A percentile compares a stretch with the other conserved stretches of the same genome.
These are phyloP conservation scores for Stemphylium vesicarium DNA, from an alignment of 2,329 filamentous ascomycete genomes.

Conservation along the genomic window DNA sequence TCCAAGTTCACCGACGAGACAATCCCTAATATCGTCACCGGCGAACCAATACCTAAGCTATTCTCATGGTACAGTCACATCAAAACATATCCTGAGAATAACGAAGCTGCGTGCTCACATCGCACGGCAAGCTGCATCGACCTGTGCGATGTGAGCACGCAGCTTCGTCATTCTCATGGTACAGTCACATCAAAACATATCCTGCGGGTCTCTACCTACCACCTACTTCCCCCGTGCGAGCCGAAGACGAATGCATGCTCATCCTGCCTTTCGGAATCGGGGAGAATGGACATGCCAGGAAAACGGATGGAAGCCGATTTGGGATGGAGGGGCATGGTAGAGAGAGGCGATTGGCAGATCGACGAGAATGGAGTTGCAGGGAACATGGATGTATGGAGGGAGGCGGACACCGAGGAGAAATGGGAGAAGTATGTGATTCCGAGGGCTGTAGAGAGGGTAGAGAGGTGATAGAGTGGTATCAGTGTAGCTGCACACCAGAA, in stretches of 20 bases:
- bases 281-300: conserved; percentile 21
- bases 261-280: conserved; percentile 28
- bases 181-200: conserved; percentile 4
- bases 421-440: conserved; percentile 23
- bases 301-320: conserved; percentile 21
- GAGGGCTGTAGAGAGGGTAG: conserved; percentile 1
- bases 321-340: conserved; percentile 27
- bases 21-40: no score
- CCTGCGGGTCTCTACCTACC: conserved; percentile 24
- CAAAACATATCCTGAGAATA: no score
- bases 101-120: no score
- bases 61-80: neutral
- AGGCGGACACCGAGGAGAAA: conserved; percentile 20
- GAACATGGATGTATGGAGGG: conserved; percentile 28
- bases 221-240: neutral
- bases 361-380: conserved; percentile 21
- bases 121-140: no score
- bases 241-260: conserved; percentile 19
- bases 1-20: neutral
- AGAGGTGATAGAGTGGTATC: neutral
- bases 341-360: conserved; percentile 28
- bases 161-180: no score
- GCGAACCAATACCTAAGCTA: neutral
- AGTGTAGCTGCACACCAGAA: no score
- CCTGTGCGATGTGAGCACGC: no score